Evolutionary conservation across 1,139 yeast genomes (phyloP).

Genomic region (Saccharomyces pastorianus): DNA sequence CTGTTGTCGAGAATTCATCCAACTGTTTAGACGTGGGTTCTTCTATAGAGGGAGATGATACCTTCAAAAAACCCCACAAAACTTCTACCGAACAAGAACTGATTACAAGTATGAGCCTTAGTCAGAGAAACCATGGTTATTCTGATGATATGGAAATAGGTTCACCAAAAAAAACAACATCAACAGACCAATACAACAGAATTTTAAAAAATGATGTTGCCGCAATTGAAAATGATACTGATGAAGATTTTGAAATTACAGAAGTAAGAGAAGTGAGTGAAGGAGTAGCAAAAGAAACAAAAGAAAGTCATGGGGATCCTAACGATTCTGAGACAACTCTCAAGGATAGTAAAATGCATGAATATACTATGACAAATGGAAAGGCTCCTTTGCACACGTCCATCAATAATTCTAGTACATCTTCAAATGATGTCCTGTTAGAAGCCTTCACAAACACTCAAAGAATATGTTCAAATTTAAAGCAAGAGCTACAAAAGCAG

Average conservation of each 20-base stretch:
- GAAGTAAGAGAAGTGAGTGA: constrained; percentile 21
- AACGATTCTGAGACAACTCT: neutral
- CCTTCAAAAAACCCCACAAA: neutral
- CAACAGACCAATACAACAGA: neutral
- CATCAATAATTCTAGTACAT: constrained; percentile 7
- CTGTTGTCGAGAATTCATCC: constrained; percentile 10
- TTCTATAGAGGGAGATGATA: constrained; percentile 8
- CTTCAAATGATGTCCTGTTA: constrained; percentile 29
- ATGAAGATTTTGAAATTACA: constrained; percentile 28
- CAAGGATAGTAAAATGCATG: neutral
- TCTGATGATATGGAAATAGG: neutral
- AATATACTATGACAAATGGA: neutral
- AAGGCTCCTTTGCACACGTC: neutral
- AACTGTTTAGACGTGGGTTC: constrained; percentile 13
- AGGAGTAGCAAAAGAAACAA: neutral
- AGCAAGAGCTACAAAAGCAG: constrained; percentile 22
- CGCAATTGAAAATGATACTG: constrained; percentile 9
- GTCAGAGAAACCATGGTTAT: neutral
- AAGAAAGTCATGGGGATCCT: neutral
- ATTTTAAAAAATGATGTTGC: neutral
- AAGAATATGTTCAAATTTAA: constrained; percentile 26
- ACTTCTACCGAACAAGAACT: neutral
- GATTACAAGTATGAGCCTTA: constrained; percentile 1
- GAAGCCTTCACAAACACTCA: constrained; percentile 32
- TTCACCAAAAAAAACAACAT: neutral